phyloP scores from a whole-genome alignment of 2,329 filamentous ascomycete genomes.

The Trichoderma brevicompactum region DNA sequence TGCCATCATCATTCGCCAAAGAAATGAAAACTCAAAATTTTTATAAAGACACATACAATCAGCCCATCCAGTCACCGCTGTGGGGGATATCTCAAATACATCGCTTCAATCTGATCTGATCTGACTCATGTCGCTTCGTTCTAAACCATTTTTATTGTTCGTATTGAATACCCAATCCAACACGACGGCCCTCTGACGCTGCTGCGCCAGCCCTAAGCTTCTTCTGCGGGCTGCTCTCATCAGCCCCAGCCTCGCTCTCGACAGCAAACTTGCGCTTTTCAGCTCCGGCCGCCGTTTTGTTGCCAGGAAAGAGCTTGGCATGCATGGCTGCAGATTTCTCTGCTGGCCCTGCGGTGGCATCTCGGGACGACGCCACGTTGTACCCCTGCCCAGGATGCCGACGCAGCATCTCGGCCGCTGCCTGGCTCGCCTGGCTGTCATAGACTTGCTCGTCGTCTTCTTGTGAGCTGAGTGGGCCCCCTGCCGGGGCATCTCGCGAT shows the following conservation, averaged over 20 bases:
- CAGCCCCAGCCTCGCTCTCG: conserved; percentile 40
- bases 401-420: conserved; percentile 75
- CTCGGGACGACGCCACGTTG: conserved; percentile 52
- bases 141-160: conserved; percentile 33
- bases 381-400: conserved; percentile 59
- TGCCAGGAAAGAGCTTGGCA: conserved; percentile 54
- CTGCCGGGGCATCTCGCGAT: conserved; percentile 38
- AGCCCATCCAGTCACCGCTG: neutral
- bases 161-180: conserved; percentile 61
- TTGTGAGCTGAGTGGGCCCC: conserved; percentile 33
- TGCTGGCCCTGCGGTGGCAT: conserved; percentile 51
- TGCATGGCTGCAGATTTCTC: conserved; percentile 54
- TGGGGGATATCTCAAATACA: conserved; percentile 1
- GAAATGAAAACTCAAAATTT: neutral
- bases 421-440: conserved; percentile 77
- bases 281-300: conserved; percentile 44
- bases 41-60: neutral
- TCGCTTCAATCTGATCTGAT: conserved; percentile 8
- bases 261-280: conserved; percentile 58
- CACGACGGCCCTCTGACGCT: conserved; percentile 44
- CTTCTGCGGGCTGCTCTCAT: conserved; percentile 52
- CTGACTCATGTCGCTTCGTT: neutral
- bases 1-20: conserved; percentile 6
- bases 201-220: conserved; percentile 52
- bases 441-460: conserved; percentile 58